Percentiles rank a stretch among this genome's conserved stretches.
Conservation (phyloP, 495 filamentous ascomycete species). For the Diplogelasinospora grovesii region DNA sequence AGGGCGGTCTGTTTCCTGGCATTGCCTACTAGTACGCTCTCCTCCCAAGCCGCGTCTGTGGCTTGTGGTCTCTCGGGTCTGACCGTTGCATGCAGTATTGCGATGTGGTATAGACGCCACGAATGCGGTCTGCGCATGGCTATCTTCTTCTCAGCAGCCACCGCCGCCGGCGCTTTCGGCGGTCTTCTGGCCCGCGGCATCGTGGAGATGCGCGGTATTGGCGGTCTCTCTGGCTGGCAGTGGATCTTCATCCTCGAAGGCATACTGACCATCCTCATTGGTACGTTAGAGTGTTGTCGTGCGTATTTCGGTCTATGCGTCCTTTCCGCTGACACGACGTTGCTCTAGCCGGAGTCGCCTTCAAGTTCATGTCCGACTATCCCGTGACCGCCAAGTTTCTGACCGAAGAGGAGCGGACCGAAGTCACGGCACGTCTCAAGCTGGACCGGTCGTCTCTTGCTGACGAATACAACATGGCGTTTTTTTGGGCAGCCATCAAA, state of each 20-base stretch:
- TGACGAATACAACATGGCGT: conserved; percentile 68
- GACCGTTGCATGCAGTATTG: conserved; percentile 38
- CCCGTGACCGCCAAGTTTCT: conserved; percentile 72
- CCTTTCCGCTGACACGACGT: neutral
- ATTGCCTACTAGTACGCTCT: conserved; percentile 53
- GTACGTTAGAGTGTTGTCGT: conserved; percentile 33
- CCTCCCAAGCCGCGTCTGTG: neutral
- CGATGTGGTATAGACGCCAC: conserved; percentile 62
- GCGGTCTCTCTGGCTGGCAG: conserved; percentile 59
- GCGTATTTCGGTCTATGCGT: too few relatives aligned
- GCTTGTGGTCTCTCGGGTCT: too few relatives aligned
- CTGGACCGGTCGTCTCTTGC: conserved; percentile 65
- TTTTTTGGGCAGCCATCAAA: conserved; percentile 62
- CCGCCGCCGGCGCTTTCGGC: conserved; percentile 72
- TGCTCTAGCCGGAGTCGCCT: conserved; percentile 49
- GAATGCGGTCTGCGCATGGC: conserved; percentile 61
- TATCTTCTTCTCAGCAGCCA: conserved; percentile 80
- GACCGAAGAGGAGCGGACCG: conserved; percentile 53
- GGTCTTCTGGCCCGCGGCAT: conserved; percentile 68
- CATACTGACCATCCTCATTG: conserved; percentile 56
- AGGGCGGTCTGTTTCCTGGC: conserved; percentile 77
- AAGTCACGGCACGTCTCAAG: conserved; percentile 60
- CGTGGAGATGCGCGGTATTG: conserved; percentile 56
- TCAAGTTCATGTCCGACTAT: conserved; percentile 72
- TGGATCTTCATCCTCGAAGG: conserved; percentile 77